Conservation (phyloP, 192 early-diverging fungal genomes). For the Linnemannia schmuckeri region DNA sequence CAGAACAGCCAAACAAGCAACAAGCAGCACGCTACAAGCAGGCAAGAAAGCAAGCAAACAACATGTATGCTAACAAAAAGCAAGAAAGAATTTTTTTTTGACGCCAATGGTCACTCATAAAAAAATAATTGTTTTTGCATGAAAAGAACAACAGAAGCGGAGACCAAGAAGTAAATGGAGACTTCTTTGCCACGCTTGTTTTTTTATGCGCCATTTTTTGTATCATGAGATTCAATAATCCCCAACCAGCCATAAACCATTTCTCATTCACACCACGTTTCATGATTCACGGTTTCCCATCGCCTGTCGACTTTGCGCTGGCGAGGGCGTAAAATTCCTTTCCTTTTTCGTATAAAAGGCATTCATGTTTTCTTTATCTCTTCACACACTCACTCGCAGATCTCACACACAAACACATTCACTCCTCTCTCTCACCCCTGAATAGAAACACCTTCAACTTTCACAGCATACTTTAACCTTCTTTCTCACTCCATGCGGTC, state of each 20-base stretch:
- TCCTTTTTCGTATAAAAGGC: neutral
- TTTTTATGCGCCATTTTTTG: neutral
- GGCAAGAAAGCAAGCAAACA: no score
- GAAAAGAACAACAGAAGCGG: neutral
- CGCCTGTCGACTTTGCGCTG: neutral
- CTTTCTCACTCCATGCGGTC: slow-evolving; percentile 13
- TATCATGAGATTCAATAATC: neutral
- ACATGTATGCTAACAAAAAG: no score
- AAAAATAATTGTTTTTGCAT: neutral
- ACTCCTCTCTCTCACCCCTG: no score
- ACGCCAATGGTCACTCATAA: neutral
- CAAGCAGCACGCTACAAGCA: no score
- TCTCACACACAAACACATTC: neutral
- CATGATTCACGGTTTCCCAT: neutral
- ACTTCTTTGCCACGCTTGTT: no score
- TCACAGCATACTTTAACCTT: neutral
- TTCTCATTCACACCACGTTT: neutral
- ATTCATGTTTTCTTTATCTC: neutral
- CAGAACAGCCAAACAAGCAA: neutral
- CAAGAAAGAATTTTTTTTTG: neutral
- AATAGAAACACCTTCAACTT: neutral
- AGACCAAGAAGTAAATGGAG: no score
- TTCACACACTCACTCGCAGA: neutral
- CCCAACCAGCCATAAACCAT: neutral
- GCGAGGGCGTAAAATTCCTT: neutral